These are phyloP conservation scores for Forsythia suspensa DNA, from an alignment of 257 asterid species.

Conservation along the genomic window DNA sequence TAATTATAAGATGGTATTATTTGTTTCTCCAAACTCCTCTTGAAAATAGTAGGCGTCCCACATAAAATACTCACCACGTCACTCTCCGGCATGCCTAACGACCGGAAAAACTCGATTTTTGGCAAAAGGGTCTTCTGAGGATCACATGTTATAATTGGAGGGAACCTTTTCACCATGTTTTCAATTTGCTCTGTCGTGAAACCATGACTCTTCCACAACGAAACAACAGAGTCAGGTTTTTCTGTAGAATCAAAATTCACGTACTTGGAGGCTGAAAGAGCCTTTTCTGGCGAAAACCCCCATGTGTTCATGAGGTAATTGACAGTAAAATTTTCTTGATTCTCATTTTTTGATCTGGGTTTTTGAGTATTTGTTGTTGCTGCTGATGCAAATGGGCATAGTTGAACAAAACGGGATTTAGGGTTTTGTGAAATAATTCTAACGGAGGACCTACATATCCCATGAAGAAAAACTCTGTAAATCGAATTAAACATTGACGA, in stretches of 20 bases:
- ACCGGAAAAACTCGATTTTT: slow-evolving; percentile 28
- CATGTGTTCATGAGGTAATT: slow-evolving; percentile 22
- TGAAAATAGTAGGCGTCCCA: slow-evolving; percentile 2
- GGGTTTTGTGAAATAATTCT: background rate
- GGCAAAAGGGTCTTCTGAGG: slow-evolving; percentile 26
- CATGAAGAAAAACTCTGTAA: slow-evolving; percentile 5
- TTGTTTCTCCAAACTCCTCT: slow-evolving; percentile 22
- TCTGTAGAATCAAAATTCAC: slow-evolving; percentile 19
- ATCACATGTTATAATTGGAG: background rate
- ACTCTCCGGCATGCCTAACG: slow-evolving; percentile 23
- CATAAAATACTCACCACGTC: slow-evolving; percentile 17
- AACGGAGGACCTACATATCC: background rate
- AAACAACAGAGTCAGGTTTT: slow-evolving; percentile 26
- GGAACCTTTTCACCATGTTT: slow-evolving; percentile 8
- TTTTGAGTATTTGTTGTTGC: background rate
- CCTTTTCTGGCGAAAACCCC: slow-evolving; percentile 28
- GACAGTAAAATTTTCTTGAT: slow-evolving; percentile 9
- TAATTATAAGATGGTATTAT: slow-evolving; percentile 28
- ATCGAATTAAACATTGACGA: slow-evolving; percentile 14
- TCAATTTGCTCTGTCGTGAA: slow-evolving; percentile 28
- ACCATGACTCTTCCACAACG: slow-evolving; percentile 25
- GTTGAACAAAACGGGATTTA: background rate
- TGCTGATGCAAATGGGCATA: slow-evolving; percentile 7
- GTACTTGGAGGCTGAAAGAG: slow-evolving; percentile 25
- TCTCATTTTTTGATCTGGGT: background rate